Base-by-base conservation (phyloP, 2,329 filamentous ascomycete genomes). In the Hymenotorrendiella dingleyae region DNA sequence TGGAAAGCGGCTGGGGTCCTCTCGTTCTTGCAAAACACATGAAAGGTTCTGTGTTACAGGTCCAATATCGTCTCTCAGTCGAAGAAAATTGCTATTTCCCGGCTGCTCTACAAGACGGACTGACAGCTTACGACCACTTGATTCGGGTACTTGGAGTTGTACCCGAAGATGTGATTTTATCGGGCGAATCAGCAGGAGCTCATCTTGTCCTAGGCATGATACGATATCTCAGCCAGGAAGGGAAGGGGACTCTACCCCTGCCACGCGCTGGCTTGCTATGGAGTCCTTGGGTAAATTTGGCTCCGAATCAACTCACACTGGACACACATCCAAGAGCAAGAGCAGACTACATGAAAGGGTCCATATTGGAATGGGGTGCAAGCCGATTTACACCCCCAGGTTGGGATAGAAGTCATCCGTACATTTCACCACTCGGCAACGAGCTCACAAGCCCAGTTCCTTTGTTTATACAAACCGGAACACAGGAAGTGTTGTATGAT, bases 1-100 rank as follows among this genome's bases (percentile, higher is more conserved):
- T 40, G 27, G 37, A 40, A 22, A 40, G 37, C 19, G 28, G 37
- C 5, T 40, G 37, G 19, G 37, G 37, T 33, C 37, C 37, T 3
- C 17, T 14, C 4, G 26, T 40, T 22, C 28, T 40, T n/a, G n/a
- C 17, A 4, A 20, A n/a, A n/a, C 27, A 30, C 16, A 40, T 33
- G 27, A 24, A 40, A 22, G 17, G 37, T 10, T 20, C 37, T 6
- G 37, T 40, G 11, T 33, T 33, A 33, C 19, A 40, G 21, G 19
- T 26, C 17, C 28, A 40, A 23, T 39, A 39, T 27, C 23, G 36
- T 4, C 28, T 40, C 14, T 21, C 37, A 1, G 19, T 40, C 9
- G 37, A 40, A 14, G 10, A 40, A 4, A 14, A 40, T 16, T 32
- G 11, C 11, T 33, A 33, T 33, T 40, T 40, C 14, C 27, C 28